phyloP scores from a whole-genome alignment of 306 rosid species.

The Trichosanthes cucumerina region DNA sequence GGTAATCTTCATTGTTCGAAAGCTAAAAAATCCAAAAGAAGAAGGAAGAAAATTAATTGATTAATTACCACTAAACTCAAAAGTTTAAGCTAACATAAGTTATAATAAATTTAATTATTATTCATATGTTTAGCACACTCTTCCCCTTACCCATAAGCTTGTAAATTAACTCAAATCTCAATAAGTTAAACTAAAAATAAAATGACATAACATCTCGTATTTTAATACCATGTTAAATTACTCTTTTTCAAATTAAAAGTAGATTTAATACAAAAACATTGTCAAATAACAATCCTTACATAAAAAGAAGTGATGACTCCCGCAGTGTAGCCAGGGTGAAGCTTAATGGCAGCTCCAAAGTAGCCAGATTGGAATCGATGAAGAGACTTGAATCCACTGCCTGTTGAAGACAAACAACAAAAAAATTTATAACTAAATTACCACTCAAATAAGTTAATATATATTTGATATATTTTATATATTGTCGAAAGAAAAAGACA shows the following conservation, averaged over 20 bases:
- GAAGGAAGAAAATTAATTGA: background rate
- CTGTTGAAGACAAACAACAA: constrained; percentile 17
- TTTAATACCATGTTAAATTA: background rate
- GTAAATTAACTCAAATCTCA: background rate
- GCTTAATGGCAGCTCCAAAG: constrained; percentile 66
- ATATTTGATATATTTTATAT: background rate
- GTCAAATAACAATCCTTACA: constrained; percentile 28
- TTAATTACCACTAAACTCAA: background rate
- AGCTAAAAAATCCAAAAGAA: constrained; percentile 30
- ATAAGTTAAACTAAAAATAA: background rate
- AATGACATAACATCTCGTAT: background rate
- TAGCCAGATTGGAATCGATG: constrained; percentile 56
- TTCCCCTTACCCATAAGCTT: background rate
- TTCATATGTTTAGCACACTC: background rate
- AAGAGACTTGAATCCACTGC: constrained; percentile 87
- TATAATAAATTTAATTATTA: background rate
- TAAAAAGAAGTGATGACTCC: constrained; percentile 79
- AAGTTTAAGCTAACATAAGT: background rate
- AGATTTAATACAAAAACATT: background rate
- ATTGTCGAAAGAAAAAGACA: background rate
- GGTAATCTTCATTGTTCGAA: constrained; percentile 70
- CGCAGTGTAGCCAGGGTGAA: constrained; percentile 82
- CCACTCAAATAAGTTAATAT: background rate
- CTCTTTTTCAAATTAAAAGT: background rate
- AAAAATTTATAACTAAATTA: background rate